Conservation (phyloP, 108 stramenopile species). For the Skeletonema tropicum region DNA sequence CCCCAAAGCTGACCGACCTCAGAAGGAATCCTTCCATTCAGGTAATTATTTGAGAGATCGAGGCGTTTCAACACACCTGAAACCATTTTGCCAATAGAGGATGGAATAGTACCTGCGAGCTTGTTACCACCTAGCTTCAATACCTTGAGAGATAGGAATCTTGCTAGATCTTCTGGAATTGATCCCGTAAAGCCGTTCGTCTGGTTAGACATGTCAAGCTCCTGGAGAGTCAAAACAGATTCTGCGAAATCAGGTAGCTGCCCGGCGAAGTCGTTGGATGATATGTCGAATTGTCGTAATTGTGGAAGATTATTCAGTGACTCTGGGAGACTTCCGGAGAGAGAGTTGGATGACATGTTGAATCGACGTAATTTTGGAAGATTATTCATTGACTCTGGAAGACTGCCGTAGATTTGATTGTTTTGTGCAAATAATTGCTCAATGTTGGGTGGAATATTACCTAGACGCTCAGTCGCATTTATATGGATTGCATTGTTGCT, state of each 20-base stretch:
- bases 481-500: too few species aligned
- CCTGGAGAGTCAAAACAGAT: not conserved
- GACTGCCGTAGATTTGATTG: too few species aligned
- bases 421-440: too few species aligned
- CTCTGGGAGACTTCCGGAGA: slow-evolving; percentile 15
- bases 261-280: slow-evolving; percentile 12
- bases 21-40: not conserved
- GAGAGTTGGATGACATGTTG: too few species aligned
- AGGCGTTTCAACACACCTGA: not conserved
- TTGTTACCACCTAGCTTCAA: not conserved
- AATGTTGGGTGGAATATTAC: too few species aligned
- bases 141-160: too few species aligned
- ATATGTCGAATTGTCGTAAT: slow-evolving; percentile 1
- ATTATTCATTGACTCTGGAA: too few species aligned
- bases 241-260: slow-evolving; percentile 18
- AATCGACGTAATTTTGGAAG: too few species aligned
- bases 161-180: too few species aligned
- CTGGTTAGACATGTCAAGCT: slow-evolving; percentile 4
- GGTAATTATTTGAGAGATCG: not conserved
- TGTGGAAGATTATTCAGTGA: not conserved
- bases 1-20: not conserved
- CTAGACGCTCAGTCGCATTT: too few species aligned
- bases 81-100: not conserved
- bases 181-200: too few species aligned
- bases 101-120: not conserved